Percentiles rank a stretch among this genome's conserved stretches.
These are phyloP conservation scores for Serendipita sp. DNA, from an alignment of 768 basidiomycete species.

Conservation along the genomic window DNA sequence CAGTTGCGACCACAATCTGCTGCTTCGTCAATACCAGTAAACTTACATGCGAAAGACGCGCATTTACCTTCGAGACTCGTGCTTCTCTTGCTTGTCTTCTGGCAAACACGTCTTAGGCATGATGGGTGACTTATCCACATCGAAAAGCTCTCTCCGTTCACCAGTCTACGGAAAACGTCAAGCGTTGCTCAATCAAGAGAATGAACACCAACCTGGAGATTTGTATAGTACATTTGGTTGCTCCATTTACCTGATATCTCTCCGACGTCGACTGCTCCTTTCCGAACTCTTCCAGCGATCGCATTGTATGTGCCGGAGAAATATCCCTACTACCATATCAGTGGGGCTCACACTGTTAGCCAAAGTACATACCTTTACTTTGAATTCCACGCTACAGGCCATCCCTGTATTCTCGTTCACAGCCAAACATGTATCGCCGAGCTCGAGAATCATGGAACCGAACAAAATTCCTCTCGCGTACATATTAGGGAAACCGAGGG, in stretches of 20 bases:
- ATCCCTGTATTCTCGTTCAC: constrained; percentile 66
- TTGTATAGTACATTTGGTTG: constrained; percentile 73
- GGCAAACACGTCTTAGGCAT: constrained; percentile 74
- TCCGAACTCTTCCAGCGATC: constrained; percentile 64
- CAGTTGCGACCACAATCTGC: constrained; percentile 65
- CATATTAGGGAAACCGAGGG: constrained; percentile 97
- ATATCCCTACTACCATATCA: constrained; percentile 48
- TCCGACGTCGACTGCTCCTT: constrained; percentile 48
- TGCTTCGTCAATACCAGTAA: no score
- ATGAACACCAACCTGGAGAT: constrained; percentile 32
- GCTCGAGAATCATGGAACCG: constrained; percentile 90
- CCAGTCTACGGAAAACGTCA: constrained; percentile 32
- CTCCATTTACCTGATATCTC: constrained; percentile 88
- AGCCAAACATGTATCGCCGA: constrained; percentile 78
- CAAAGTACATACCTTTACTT: constrained; percentile 60
- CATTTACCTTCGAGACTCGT: constrained; percentile 72
- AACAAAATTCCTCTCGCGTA: constrained; percentile 78
- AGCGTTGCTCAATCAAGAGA: not conserved
- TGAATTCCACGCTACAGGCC: constrained; percentile 82
- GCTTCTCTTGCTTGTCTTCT: constrained; percentile 73
- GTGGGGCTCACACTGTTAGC: not conserved
- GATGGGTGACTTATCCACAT: constrained; percentile 53
- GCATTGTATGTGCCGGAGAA: constrained; percentile 95
- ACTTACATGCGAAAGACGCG: no score
- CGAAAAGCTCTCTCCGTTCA: constrained; percentile 65